Percentiles rank a stretch among this genome's conserved stretches.
phyloP scores from a whole-genome alignment of 768 basidiomycete genomes.

The Glaciozyma martinii region DNA sequence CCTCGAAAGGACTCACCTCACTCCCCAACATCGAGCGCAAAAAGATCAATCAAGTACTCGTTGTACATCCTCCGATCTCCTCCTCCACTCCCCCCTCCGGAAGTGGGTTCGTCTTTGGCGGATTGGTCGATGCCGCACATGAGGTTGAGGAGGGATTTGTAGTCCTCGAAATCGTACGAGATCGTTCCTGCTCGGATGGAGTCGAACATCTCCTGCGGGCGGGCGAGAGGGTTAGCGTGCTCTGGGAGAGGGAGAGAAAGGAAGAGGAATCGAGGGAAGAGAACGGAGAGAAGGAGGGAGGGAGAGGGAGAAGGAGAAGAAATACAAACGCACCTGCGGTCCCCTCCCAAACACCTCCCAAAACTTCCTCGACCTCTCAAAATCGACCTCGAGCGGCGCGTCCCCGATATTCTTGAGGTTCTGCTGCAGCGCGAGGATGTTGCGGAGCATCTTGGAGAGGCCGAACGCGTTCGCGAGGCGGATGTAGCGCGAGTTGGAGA shows the following conservation, averaged over 20 bases:
- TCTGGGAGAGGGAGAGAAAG: constrained; percentile 6
- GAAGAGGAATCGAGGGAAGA: not conserved
- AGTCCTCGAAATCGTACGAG: constrained; percentile 77
- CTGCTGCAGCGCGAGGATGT: constrained; percentile 85
- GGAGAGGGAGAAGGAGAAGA: not conserved
- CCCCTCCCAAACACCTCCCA: constrained; percentile 66
- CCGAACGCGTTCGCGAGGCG: constrained; percentile 63
- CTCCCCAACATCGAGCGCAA: not conserved
- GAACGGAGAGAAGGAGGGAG: not conserved
- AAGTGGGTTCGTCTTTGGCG: constrained; percentile 17
- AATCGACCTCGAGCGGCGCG: constrained; percentile 56
- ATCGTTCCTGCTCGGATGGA: constrained; percentile 52
- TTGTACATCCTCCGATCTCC: constrained; percentile 46
- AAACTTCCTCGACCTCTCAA: constrained; percentile 67
- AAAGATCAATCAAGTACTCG: constrained; percentile 76
- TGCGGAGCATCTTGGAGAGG: constrained; percentile 74
- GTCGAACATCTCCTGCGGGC: constrained; percentile 72
- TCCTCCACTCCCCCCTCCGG: not conserved
- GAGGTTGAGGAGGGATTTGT: constrained; percentile 78
- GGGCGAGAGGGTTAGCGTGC: no score
- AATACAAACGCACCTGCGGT: constrained; percentile 54
- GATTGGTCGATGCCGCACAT: constrained; percentile 71
- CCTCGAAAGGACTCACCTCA: not conserved
- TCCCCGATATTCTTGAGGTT: constrained; percentile 64
- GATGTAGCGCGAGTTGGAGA: constrained; percentile 63